Evolutionary conservation across 345 rosid genomes (phyloP), one percentile per base, ranked within the genome.

Genomic region (Erysimum cheiranthoides): DNA sequence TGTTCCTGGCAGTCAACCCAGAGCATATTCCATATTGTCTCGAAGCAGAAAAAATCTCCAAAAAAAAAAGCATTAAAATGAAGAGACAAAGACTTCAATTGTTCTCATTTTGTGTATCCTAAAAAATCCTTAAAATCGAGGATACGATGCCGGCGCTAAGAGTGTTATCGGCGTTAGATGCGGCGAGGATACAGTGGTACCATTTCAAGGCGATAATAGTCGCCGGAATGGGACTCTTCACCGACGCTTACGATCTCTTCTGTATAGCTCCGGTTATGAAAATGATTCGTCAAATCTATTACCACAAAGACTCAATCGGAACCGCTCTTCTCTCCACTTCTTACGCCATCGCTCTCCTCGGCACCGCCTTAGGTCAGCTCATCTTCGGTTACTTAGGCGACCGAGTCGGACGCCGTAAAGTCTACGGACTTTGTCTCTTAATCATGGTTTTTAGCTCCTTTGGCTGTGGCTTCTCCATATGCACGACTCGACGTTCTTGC

Each of bases 341-440:
- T 68, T 36, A 84, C 1, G 77, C 80, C n/a, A 80, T 84, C 0
- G 84, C 89, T 59, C 81, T 90, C 27, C 68, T 88, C 2, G 93
- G 96, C 1, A 78, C 96, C 0, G 88, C 82, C 7, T 54, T 85
- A 3, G 96, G 96, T 21, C 90, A 87, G 35, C 57, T 88, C 12
- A 53, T 87, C 59, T 88, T 90, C 57, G 96, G 96, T 8, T 60
- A 82, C 60, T 70, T 82, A 30, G 96, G 96, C 0, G 96, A 90
- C 70, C 81, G 73, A 25, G 70, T 70, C 28, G 96, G 96, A 3
- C 78, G 96, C 49, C 86, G 88, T 5, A 62, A 68, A 58, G 87
- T 90, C 35, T 88, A 90, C 67, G 96, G 96, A 3, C 66, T 82
- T 5, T 75, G 90, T 14, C 74, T 90, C 59, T 65, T 72, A 62